Percentiles rank a stretch among this genome's conserved stretches.
Evolutionary conservation across 2,329 filamentous ascomycete species (phyloP).

Genomic region (Alternaria rosae): DNA sequence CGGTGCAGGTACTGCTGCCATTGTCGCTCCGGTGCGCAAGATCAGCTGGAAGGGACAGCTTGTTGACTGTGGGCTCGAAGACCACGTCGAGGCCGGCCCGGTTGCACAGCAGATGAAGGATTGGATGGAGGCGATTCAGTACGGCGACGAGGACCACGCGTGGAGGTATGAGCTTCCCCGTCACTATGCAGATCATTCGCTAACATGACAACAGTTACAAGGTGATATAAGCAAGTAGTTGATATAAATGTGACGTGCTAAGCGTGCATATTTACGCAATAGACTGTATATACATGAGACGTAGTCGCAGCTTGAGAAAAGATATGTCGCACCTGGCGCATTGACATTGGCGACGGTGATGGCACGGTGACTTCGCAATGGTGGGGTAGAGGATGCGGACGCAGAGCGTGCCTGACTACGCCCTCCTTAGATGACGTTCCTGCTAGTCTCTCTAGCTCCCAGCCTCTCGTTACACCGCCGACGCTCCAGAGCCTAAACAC

Average conservation of each 20-base stretch:
- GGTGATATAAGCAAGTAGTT: slow-evolving; percentile 21
- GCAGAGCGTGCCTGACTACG: slow-evolving; percentile 18
- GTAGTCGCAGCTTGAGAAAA: neutral
- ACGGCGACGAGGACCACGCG: slow-evolving; percentile 82
- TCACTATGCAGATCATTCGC: slow-evolving; percentile 6
- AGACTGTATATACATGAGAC: neutral
- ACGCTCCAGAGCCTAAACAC: neutral
- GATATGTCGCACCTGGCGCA: neutral
- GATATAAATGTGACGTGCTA: neutral
- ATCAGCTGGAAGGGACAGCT: slow-evolving; percentile 87
- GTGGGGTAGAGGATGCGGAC: slow-evolving; percentile 13
- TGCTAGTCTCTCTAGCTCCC: slow-evolving; percentile 13
- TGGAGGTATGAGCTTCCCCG: slow-evolving; percentile 73
- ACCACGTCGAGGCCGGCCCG: slow-evolving; percentile 85
- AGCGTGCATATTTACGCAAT: neutral
- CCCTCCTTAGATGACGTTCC: slow-evolving; percentile 14
- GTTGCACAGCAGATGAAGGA: slow-evolving; percentile 87
- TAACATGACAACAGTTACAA: slow-evolving; percentile 40
- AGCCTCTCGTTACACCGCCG: slow-evolving; percentile 5
- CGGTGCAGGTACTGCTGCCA: slow-evolving; percentile 89
- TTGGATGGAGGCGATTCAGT: slow-evolving; percentile 96
- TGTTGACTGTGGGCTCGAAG: slow-evolving; percentile 82
- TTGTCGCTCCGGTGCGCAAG: slow-evolving; percentile 86
- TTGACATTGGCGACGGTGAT: neutral
- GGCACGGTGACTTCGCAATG: slow-evolving; percentile 1